A percentile compares a stretch with the other conserved stretches of the same genome.
Conservation (phyloP, 371 early-diverging fungal species). For the Mucor velutinosus region DNA sequence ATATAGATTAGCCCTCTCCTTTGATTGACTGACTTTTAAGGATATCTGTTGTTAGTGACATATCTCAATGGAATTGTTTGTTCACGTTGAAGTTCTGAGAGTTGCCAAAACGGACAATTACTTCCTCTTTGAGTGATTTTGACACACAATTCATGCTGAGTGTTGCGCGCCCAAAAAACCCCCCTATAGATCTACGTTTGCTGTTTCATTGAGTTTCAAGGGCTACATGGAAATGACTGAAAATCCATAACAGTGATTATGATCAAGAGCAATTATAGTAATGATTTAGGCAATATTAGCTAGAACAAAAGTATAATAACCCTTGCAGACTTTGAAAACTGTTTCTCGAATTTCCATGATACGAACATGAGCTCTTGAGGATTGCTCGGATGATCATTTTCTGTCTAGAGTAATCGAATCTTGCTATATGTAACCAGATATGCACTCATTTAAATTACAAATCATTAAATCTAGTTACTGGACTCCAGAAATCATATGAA, state of each 20-base stretch:
- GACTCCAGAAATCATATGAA: no score
- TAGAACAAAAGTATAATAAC: neutral
- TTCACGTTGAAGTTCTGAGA: neutral
- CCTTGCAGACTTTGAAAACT: no score
- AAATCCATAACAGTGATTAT: neutral
- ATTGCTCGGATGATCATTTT: no score
- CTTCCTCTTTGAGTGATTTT: neutral
- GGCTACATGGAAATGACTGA: neutral
- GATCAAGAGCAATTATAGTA: neutral
- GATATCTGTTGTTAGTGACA: neutral
- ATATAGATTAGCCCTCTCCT: neutral
- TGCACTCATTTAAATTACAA: no score
- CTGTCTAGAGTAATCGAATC: no score
- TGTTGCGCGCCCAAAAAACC: neutral
- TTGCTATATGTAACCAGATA: no score
- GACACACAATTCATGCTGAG: neutral
- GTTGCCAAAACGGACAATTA: neutral
- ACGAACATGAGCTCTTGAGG: no score
- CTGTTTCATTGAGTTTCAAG: neutral
- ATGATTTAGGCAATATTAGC: neutral
- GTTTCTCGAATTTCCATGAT: no score
- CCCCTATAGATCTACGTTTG: neutral
- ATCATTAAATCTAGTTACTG: no score
- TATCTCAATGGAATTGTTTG: neutral
- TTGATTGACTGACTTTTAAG: neutral